Evolutionary conservation across 2,329 filamentous ascomycete species (phyloP), one percentile per base, ranked within the genome.

Genomic region (Aspergillus sp.): DNA sequence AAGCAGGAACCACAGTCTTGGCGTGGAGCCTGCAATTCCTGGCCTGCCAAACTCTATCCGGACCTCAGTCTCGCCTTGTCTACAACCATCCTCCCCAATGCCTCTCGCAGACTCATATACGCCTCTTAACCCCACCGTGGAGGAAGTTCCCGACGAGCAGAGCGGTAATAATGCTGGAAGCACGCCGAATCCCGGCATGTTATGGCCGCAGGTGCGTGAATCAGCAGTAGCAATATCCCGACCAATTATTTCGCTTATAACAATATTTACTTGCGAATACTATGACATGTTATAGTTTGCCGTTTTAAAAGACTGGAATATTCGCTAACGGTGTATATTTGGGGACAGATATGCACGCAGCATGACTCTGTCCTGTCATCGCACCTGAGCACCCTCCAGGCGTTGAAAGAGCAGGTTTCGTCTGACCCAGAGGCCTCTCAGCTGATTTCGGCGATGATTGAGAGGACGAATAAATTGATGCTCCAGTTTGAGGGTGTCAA

Each of bases 301-400:
- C 9, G 9, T 30, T 30, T 11, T 30, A 9, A 4, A 30, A 11
- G 3, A 30, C 27, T 17, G 15, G 27, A 53, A 42, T 19, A 34
- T 45, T 27, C 22, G 27, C 45, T 19, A 33, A 33, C 17, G n/a
- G 39, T 17, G 9, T 17, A 40, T 5, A 22, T 40, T 27, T 42
- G 5, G 12, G 37, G 5, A 20, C 57, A 78, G 76, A 64, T 78
- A 20, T 76, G 75, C 55, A 62, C 69, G 12, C 74, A 73, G 40
- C 77, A 79, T 60, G 73, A 77, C n/a, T 70, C 63, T 2, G 61
- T 76, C 27, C 64, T 79, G 3, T 65, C 68, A 34, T 73, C 70
- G 3, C 77, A 80, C 58, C 56, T 77, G 2, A 66, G 72, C 46
- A 70, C 78, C 62, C 64, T 78, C 8, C 65, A 71, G 15, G 66